Conservation (phyloP, 108 stramenopile species). For the Cyclotella kingstonii region DNA sequence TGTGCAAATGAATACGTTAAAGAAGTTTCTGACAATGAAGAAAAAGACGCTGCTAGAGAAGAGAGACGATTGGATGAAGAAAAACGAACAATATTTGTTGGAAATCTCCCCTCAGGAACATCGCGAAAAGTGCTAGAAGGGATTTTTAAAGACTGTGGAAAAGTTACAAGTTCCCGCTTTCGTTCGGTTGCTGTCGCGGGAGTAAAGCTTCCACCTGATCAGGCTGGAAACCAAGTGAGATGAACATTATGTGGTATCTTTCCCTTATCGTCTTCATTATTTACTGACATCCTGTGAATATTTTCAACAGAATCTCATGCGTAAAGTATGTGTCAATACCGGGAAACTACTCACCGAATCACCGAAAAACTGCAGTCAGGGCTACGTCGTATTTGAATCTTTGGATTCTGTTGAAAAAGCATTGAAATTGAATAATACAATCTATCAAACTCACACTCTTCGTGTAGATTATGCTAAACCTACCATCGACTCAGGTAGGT, state of each 20-base stretch:
- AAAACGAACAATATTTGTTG: slow-evolving; percentile 75
- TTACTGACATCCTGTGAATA: too few species aligned
- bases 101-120: slow-evolving; percentile 65
- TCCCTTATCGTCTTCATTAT: neutral
- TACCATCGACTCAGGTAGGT: slow-evolving; percentile 56
- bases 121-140: slow-evolving; percentile 58
- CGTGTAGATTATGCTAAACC: slow-evolving; percentile 43
- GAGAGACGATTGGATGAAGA: slow-evolving; percentile 39
- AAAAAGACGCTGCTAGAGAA: slow-evolving; percentile 2
- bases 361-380: slow-evolving; percentile 47
- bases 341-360: slow-evolving; percentile 36
- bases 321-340: slow-evolving; percentile 73
- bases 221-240: slow-evolving; percentile 64
- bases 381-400: slow-evolving; percentile 76
- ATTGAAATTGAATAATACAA: slow-evolving; percentile 64
- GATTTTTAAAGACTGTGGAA: slow-evolving; percentile 64
- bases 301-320: slow-evolving; percentile 44
- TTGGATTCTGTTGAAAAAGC: slow-evolving; percentile 60
- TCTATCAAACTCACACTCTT: slow-evolving; percentile 53
- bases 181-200: slow-evolving; percentile 70
- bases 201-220: slow-evolving; percentile 68
- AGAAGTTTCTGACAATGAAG: neutral
- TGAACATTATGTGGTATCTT: neutral
- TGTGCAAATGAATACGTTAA: neutral
- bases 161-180: slow-evolving; percentile 53